Base-by-base conservation (phyloP, 495 filamentous ascomycete species). In the Cladorrhinum samala region DNA sequence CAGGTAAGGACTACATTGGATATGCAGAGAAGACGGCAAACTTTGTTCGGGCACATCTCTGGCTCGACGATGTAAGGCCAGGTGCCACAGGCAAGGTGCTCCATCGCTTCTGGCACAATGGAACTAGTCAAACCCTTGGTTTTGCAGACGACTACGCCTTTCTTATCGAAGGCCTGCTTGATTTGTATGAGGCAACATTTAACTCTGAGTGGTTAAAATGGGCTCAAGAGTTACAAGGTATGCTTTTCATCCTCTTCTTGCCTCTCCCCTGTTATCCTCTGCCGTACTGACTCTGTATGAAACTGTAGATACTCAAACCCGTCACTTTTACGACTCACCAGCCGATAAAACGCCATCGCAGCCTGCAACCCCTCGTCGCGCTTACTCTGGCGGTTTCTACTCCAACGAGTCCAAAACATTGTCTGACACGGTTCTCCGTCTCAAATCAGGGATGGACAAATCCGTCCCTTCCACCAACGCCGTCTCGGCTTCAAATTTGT, bases 71-170 rank as follows among this genome's bases (percentile, higher is more conserved):
- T 1, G 71, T 75, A 52, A 52, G 70, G 1, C 33, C 30, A 7
- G 46, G 25, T 9, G 30, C 41, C 27, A 21, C 13, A 11, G 30
- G 46, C 18, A 82, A 81, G 23, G 76, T 77, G 2, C 69, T 97
- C 38, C 85, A 83, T 56, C 77, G 93, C 20, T 86, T 94, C 42
- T 95, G 84, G 63, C 83, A 84, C 24, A 82, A 91, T 56, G 86
- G 84, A 13, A 30, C 64, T 1, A 87, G 88, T 21, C 77, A 86
- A 33, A 87, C 84, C 0, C 75, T 75, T 4, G 93, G 82, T 1
- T 95, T 97, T 67, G 91, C 91, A 4, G 93, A 98, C 57, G 93
- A 98, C 66, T 98, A 97, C 66, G 91, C 93, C 2, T 96, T 88
- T 67, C 61, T 97, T 47, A 89, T 91, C 45, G 79, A 83, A 23